These are phyloP conservation scores for Actinomortierella ambigua DNA, from an alignment of 371 early-diverging fungal species.

Conservation along the genomic window DNA sequence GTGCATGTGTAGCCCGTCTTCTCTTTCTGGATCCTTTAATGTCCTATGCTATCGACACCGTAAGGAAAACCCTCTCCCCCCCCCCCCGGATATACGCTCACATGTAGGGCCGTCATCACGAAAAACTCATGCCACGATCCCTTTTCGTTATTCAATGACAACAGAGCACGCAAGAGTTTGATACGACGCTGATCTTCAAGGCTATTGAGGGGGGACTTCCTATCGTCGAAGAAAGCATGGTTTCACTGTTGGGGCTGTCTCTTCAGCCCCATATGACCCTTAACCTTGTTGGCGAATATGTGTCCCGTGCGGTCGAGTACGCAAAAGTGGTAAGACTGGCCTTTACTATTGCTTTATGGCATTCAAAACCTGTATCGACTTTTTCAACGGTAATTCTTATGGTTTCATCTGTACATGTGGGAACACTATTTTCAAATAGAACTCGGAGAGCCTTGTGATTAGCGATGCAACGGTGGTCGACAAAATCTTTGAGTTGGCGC, in stretches of 20 bases:
- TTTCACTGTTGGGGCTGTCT: conserved; percentile 21
- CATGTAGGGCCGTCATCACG: too few relatives aligned
- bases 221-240: conserved; percentile 19
- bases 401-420: too few relatives aligned
- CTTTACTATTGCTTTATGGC: too few relatives aligned
- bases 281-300: conserved; percentile 27
- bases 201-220: conserved; percentile 37
- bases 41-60: conserved; percentile 34
- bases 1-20: conserved; percentile 23
- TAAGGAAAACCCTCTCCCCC: conserved; percentile 2
- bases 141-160: background rate
- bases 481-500: conserved; percentile 28
- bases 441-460: conserved; percentile 28
- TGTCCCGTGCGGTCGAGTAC: conserved; percentile 21
- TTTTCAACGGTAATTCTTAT: too few relatives aligned
- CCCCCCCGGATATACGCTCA: too few relatives aligned
- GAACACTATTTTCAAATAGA: conserved; percentile 18
- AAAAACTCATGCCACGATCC: background rate
- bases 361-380: too few relatives aligned
- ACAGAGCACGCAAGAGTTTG: conserved; percentile 40
- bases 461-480: conserved; percentile 33
- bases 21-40: conserved; percentile 35
- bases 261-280: conserved; percentile 29
- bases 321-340: too few relatives aligned
- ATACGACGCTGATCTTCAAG: conserved; percentile 22